These are phyloP conservation scores for Blepharisma undulans DNA, from an alignment of 169 alveolate genomes.

Conservation along the genomic window DNA sequence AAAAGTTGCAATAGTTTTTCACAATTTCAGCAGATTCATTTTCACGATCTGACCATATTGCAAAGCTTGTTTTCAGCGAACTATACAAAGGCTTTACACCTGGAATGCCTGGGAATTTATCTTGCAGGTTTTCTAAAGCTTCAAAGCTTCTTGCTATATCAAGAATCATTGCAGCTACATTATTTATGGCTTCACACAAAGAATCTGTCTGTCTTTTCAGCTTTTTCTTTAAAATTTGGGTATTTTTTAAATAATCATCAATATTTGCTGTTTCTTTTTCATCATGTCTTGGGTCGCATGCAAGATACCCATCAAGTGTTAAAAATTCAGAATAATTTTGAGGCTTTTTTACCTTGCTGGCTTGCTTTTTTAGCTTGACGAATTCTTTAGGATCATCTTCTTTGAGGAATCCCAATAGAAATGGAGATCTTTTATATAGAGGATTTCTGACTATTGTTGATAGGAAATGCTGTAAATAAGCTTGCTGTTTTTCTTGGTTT, in stretches of 20 bases:
- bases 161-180: neutral
- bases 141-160: neutral
- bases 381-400: neutral
- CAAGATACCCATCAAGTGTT: neutral
- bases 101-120: neutral
- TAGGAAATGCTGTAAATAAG: neutral
- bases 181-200: neutral
- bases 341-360: neutral
- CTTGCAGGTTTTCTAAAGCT: neutral
- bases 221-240: neutral
- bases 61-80: neutral
- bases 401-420: neutral
- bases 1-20: neutral
- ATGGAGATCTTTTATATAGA: neutral
- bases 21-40: neutral
- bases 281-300: neutral
- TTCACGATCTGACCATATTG: neutral
- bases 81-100: neutral
- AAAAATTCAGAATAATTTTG: neutral
- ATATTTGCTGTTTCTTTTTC: neutral
- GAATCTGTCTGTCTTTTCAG: neutral
- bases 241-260: neutral
- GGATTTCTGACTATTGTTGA: neutral
- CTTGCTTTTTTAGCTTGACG: neutral
- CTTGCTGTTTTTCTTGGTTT: neutral